These are phyloP conservation scores for Termitomyces eurrhizus DNA, from an alignment of 768 basidiomycete species.

Conservation along the genomic window DNA sequence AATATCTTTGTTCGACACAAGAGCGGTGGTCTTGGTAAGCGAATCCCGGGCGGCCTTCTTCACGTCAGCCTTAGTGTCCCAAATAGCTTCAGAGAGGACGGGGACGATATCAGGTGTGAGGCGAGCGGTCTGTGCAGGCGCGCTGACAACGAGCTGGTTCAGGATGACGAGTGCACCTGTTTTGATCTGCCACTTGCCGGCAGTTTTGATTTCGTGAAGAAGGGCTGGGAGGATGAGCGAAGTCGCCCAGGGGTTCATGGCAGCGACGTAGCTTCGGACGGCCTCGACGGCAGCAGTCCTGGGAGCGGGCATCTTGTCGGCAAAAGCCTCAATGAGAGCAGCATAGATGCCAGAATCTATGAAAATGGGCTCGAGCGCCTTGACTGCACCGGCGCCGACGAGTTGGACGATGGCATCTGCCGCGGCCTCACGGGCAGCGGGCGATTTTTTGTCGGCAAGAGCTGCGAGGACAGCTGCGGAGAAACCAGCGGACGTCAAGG, in stretches of 20 bases:
- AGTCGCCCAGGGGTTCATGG: constrained; percentile 88
- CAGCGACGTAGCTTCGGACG: constrained; percentile 66
- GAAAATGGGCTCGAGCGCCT: constrained; percentile 86
- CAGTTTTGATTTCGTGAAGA: constrained; percentile 90
- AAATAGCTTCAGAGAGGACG: constrained; percentile 91
- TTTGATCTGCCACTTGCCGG: constrained; percentile 98
- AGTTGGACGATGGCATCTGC: constrained; percentile 66
- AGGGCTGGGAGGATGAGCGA: constrained; percentile 80
- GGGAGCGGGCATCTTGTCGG: constrained; percentile 91
- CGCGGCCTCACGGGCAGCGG: constrained; percentile 87
- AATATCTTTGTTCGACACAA: constrained; percentile 98
- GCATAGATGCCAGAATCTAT: constrained; percentile 82
- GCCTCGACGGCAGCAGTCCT: constrained; percentile 83
- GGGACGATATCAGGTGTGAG: constrained; percentile 96
- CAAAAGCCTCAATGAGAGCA: constrained; percentile 86
- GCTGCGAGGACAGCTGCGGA: constrained; percentile 75
- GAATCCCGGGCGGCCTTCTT: constrained; percentile 97
- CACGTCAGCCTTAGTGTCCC: constrained; percentile 98
- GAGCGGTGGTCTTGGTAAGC: constrained; percentile 89
- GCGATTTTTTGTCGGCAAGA: constrained; percentile 92
- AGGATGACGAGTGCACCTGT: constrained; percentile 78
- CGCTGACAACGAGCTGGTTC: constrained; percentile 82
- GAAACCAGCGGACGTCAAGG: constrained; percentile 68
- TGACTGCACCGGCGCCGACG: constrained; percentile 65
- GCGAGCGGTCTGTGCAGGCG: constrained; percentile 78